Percentiles rank a stretch among this genome's conserved stretches.
These are phyloP conservation scores for Irpex lacteus DNA, from an alignment of 1,284 basidiomycete species.

Conservation along the genomic window DNA sequence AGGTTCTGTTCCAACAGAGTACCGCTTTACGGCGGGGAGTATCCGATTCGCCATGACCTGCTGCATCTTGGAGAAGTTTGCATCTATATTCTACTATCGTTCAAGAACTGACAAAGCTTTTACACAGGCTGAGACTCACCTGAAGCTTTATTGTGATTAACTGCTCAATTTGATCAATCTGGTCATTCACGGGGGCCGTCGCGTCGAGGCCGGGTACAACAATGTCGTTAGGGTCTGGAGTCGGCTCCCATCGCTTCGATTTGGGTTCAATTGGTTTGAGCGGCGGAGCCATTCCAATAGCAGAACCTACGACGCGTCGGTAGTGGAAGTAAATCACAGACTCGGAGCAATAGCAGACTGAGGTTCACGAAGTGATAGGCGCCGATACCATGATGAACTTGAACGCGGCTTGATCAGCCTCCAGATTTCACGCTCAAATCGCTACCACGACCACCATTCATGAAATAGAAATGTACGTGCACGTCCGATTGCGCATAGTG, in stretches of 20 bases:
- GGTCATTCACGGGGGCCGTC: conserved; percentile 70
- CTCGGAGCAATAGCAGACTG: no score
- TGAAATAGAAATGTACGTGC: no score
- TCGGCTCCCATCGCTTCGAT: conserved; percentile 59
- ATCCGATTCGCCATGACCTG: conserved; percentile 81
- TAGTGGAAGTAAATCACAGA: not conserved
- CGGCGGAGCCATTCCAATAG: conserved; percentile 8
- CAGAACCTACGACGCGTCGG: not conserved
- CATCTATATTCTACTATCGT: conserved; percentile 77
- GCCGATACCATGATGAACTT: no score
- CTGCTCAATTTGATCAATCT: conserved; percentile 95
- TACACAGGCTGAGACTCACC: conserved; percentile 36
- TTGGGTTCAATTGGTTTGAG: conserved; percentile 28
- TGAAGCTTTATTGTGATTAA: conserved; percentile 87
- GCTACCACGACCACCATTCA: no score
- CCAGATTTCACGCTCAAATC: no score
- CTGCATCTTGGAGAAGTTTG: conserved; percentile 90
- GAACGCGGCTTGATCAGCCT: no score
- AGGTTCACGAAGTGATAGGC: no score
- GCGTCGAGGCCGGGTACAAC: conserved; percentile 75
- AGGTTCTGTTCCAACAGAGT: conserved; percentile 82
- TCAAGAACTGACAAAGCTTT: conserved; percentile 3
- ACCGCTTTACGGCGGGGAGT: conserved; percentile 86
- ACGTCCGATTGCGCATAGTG: no score
- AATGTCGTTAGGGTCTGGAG: conserved; percentile 59